phyloP scores from a whole-genome alignment of 352 stramenopile genomes.

The Pythium angustatum region DNA sequence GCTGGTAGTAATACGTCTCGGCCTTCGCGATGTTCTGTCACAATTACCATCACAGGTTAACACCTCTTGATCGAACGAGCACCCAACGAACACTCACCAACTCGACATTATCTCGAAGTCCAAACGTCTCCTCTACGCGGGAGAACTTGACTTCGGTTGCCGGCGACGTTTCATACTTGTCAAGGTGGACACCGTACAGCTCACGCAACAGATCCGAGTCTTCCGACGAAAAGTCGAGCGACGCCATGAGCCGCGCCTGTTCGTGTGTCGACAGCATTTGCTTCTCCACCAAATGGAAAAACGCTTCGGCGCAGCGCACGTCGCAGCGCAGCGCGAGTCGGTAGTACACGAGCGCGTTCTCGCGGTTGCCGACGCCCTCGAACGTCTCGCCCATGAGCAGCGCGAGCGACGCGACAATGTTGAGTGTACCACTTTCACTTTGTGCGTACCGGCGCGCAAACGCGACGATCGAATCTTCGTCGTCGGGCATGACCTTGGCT shows the following conservation, averaged over 20 bases:
- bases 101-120: slow-evolving; percentile 62
- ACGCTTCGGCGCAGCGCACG: slow-evolving; percentile 72
- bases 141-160: slow-evolving; percentile 66
- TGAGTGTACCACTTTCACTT: slow-evolving; percentile 39
- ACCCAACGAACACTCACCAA: slow-evolving; percentile 40
- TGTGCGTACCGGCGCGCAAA: slow-evolving; percentile 48
- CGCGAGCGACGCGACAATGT: slow-evolving; percentile 77
- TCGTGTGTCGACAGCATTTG: slow-evolving; percentile 76
- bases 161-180: slow-evolving; percentile 67
- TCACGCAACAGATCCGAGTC: slow-evolving; percentile 60
- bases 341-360: slow-evolving; percentile 81
- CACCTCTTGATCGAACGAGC: background rate
- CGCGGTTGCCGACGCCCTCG: slow-evolving; percentile 79
- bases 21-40: slow-evolving; percentile 69
- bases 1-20: slow-evolving; percentile 85
- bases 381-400: slow-evolving; percentile 85
- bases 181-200: slow-evolving; percentile 69
- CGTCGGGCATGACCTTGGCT: slow-evolving; percentile 54
- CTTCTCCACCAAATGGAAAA: slow-evolving; percentile 86
- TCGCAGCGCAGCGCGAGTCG: slow-evolving; percentile 76
- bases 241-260: slow-evolving; percentile 66
- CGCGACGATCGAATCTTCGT: slow-evolving; percentile 54
- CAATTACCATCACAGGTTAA: background rate
- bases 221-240: slow-evolving; percentile 63
- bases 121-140: slow-evolving; percentile 55